phyloP scores from a whole-genome alignment of 192 early-diverging fungal species.

The Entomortierella chlamydospora region DNA sequence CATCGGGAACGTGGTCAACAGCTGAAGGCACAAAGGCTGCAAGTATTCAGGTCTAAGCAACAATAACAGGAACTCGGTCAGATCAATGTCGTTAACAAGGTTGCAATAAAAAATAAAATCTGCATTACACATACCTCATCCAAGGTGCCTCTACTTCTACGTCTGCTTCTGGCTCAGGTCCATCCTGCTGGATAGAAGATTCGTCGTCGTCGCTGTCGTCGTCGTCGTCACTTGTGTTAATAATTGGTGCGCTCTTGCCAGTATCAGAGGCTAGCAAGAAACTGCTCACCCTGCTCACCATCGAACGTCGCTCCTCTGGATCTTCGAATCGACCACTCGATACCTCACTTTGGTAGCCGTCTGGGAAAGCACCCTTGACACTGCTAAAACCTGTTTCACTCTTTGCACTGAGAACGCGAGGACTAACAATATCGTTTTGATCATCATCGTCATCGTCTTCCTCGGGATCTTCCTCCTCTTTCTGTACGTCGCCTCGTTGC shows the following conservation, averaged over 20 bases:
- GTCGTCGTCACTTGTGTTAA: constrained; percentile 9
- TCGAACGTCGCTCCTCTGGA: constrained; percentile 35
- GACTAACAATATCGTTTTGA: constrained; percentile 18
- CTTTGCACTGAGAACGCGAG: constrained; percentile 12
- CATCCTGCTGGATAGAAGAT: constrained; percentile 31
- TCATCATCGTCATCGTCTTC: constrained; percentile 10
- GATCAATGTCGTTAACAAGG: too few species aligned
- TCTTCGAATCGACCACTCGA: constrained; percentile 35
- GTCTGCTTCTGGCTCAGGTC: constrained; percentile 25
- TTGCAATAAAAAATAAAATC: too few species aligned
- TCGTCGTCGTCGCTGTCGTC: constrained; percentile 29
- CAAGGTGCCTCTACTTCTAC: constrained; percentile 34
- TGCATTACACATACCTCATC: constrained; percentile 43
- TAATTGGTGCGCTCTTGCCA: background rate
- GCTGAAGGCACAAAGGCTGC: constrained; percentile 47
- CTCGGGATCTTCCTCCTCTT: constrained; percentile 76
- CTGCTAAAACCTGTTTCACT: constrained; percentile 19
- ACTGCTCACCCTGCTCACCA: constrained; percentile 51
- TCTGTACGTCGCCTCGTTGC: constrained; percentile 75
- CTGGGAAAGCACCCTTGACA: constrained; percentile 34
- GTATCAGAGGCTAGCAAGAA: constrained; percentile 25
- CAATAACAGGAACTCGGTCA: too few species aligned
- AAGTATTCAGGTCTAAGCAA: constrained; percentile 47
- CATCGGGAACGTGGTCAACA: constrained; percentile 52
- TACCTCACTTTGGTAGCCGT: constrained; percentile 44